Evolutionary conservation across 2,329 filamentous ascomycete genomes (phyloP).

Genomic region (Epichloe sp.): DNA sequence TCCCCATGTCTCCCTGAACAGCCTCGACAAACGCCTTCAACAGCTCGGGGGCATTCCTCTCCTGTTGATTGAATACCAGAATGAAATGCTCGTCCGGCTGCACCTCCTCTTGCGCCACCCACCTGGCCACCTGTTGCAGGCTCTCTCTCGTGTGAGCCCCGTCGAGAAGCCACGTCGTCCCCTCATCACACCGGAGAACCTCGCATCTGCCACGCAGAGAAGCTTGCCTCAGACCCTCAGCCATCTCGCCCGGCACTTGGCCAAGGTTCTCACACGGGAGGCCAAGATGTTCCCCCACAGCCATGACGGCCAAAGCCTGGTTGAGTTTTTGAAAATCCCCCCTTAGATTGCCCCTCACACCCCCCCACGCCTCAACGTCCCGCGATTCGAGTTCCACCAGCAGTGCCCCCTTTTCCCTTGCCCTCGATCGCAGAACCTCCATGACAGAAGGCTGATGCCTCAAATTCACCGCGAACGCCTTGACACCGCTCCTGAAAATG

Average conservation of each 20-base stretch:
- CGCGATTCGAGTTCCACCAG: constrained; percentile 29
- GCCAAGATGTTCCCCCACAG: constrained; percentile 45
- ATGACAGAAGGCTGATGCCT: constrained; percentile 22
- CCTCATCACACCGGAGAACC: constrained; percentile 34
- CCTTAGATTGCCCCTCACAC: constrained; percentile 28
- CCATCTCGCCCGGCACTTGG: constrained; percentile 32
- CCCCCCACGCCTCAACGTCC: constrained; percentile 30
- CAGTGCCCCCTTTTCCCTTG: constrained; percentile 38
- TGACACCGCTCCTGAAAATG: constrained; percentile 56
- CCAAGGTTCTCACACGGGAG: constrained; percentile 12
- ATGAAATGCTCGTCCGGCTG: constrained; percentile 25
- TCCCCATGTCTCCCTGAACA: constrained; percentile 27
- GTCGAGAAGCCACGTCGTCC: constrained; percentile 66
- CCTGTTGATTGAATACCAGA: constrained; percentile 88
- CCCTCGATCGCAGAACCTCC: constrained; percentile 45
- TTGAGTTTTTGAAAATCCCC: constrained; percentile 45
- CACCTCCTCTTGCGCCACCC: constrained; percentile 52
- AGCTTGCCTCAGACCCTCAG: constrained; percentile 51
- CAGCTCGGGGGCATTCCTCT: constrained; percentile 57
- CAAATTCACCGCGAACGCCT: constrained; percentile 21
- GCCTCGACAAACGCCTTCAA: constrained; percentile 49
- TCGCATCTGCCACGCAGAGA: constrained; percentile 69
- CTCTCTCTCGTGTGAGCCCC: constrained; percentile 83
- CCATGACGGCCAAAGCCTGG: constrained; percentile 41
- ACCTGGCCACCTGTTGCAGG: constrained; percentile 59